A percentile compares a stretch with the other conserved stretches of the same genome.
Evolutionary conservation across 1,139 yeast species (phyloP).

Genomic region (Scheffersomyces cryptocercus): DNA sequence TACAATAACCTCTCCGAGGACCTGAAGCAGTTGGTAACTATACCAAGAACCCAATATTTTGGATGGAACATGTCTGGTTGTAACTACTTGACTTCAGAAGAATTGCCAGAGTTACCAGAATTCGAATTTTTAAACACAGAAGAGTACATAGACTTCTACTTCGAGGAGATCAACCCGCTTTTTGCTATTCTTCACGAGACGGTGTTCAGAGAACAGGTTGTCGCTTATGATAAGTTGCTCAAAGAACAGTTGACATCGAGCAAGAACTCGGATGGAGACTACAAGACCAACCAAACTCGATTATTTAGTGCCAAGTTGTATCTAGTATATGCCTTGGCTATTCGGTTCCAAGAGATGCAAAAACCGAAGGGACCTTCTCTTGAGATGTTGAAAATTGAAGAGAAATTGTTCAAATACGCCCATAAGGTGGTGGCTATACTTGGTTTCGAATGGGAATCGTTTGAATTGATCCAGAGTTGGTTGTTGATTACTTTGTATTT

Average conservation of each 20-base stretch:
- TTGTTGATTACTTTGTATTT: slow-evolving; percentile 54
- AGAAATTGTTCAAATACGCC: slow-evolving; percentile 51
- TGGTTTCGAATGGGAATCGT: slow-evolving; percentile 68
- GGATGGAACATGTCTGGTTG: slow-evolving; percentile 71
- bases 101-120: slow-evolving; percentile 37
- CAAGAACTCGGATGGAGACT: slow-evolving; percentile 12
- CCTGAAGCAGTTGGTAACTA: slow-evolving; percentile 34
- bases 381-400: slow-evolving; percentile 44
- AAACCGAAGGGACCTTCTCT: slow-evolving; percentile 36
- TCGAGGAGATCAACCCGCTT: slow-evolving; percentile 54
- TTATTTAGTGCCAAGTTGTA: slow-evolving; percentile 56
- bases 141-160: slow-evolving; percentile 40
- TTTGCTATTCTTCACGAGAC: slow-evolving; percentile 56
- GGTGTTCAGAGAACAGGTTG: slow-evolving; percentile 54
- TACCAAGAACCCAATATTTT: slow-evolving; percentile 61
- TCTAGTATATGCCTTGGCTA: slow-evolving; percentile 51
- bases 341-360: slow-evolving; percentile 54
- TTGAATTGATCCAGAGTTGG: slow-evolving; percentile 68
- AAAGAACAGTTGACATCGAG: slow-evolving; percentile 10
- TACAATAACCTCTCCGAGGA: slow-evolving; percentile 40
- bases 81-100: slow-evolving; percentile 45
- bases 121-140: slow-evolving; percentile 13
- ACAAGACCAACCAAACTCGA: slow-evolving; percentile 33
- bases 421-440: slow-evolving; percentile 48
- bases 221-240: slow-evolving; percentile 29